Evolutionary conservation across 2,329 filamentous ascomycete species (phyloP).

Genomic region (Fusarium kyushuense): DNA sequence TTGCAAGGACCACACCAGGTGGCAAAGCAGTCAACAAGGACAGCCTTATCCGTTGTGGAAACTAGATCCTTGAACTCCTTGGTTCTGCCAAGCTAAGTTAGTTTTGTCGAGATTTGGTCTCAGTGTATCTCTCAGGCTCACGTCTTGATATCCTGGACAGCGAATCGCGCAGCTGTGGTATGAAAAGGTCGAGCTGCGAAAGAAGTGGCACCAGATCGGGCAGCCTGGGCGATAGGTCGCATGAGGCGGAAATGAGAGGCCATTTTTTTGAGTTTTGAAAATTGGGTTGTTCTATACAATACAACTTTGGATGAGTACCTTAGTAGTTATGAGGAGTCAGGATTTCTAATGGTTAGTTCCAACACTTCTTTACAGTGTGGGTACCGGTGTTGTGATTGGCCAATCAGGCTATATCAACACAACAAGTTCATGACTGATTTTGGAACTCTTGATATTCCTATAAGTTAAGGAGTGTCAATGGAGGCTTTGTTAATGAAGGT

Average conservation of each 20-base stretch:
- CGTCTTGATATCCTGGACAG: conserved; percentile 59
- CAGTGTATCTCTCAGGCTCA: conserved; percentile 41
- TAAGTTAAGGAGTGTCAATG: neutral
- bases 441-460: conserved; percentile 6
- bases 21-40: conserved; percentile 76
- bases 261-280: conserved; percentile 28
- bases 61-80: conserved; percentile 69
- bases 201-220: conserved; percentile 30
- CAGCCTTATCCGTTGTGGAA: conserved; percentile 64
- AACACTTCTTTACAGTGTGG: conserved; percentile 24
- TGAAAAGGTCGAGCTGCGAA: conserved; percentile 48
- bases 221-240: conserved; percentile 37
- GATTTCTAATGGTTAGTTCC: conserved; percentile 39
- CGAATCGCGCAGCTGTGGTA: conserved; percentile 57
- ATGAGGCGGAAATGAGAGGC: conserved; percentile 32
- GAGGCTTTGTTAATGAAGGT: neutral
- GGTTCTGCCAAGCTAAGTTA: conserved; percentile 59
- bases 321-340: conserved; percentile 11
- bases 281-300: neutral
- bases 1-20: conserved; percentile 96
- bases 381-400: conserved; percentile 14
- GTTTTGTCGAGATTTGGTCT: neutral
- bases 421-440: conserved; percentile 4
- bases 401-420: conserved; percentile 21
- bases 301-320: conserved; percentile 6